Evolutionary conservation across 441 rosid species (phyloP).

Genomic region (Aleurites moluccanus): DNA sequence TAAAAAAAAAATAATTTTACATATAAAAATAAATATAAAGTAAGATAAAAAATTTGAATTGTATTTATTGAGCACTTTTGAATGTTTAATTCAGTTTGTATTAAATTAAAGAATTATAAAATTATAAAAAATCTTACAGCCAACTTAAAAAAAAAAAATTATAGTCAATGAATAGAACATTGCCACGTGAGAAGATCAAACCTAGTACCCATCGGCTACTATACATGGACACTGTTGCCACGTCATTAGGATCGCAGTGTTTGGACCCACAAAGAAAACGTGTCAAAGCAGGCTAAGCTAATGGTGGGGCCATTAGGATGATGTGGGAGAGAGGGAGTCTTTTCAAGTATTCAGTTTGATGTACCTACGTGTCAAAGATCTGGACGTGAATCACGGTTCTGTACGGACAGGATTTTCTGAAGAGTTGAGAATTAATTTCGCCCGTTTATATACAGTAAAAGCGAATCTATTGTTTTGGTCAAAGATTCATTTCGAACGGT

Average conservation of each 20-base stretch:
- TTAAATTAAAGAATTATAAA: no score
- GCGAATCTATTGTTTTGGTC: slow-evolving; percentile 34
- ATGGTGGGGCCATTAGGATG: background rate
- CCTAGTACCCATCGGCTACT: slow-evolving; percentile 4
- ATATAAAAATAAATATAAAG: no score
- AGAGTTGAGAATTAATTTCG: background rate
- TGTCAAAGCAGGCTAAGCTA: background rate
- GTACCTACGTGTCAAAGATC: slow-evolving; percentile 16
- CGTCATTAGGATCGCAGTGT: background rate
- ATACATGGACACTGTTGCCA: slow-evolving; percentile 14
- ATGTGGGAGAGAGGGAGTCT: background rate
- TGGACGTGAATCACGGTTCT: background rate
- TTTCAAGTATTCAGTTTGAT: background rate
- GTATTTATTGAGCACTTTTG: no score
- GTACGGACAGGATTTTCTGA: slow-evolving; percentile 13
- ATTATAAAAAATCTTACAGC: slow-evolving; percentile 10
- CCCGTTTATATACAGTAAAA: slow-evolving; percentile 23
- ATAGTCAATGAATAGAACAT: background rate
- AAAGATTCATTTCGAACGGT: slow-evolving; percentile 43
- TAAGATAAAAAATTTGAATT: no score
- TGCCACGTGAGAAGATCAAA: slow-evolving; percentile 5
- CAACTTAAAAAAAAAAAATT: background rate
- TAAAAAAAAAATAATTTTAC: no score
- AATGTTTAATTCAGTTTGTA: no score
- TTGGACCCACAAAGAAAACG: background rate